A percentile compares a stretch with the other conserved stretches of the same genome.
phyloP scores from a whole-genome alignment of 176 grass and related monocot species.

The Luzula sylvatica region DNA sequence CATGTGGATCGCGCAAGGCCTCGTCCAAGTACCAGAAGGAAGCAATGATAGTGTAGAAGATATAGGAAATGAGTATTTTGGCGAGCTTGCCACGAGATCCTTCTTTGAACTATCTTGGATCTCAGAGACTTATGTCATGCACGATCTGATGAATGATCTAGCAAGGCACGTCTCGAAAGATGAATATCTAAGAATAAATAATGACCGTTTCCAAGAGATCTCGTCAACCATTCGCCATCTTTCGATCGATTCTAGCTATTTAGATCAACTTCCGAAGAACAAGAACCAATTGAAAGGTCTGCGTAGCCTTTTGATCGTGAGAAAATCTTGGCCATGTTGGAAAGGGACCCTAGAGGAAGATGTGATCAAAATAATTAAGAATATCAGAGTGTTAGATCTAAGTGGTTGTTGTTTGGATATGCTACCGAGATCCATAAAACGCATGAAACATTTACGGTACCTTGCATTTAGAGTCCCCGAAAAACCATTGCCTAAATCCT shows the following conservation, averaged over 20 bases:
- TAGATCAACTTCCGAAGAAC: background rate
- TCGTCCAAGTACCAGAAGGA: slow-evolving; percentile 11
- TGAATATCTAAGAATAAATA: slow-evolving; percentile 38
- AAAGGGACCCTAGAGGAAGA: slow-evolving; percentile 19
- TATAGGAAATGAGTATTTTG: slow-evolving; percentile 22
- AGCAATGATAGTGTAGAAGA: slow-evolving; percentile 24
- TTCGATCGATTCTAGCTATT: slow-evolving; percentile 14
- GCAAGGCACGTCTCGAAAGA: slow-evolving; percentile 37
- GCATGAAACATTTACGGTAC: slow-evolving; percentile 38
- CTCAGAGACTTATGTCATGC: slow-evolving; percentile 33
- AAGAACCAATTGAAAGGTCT: slow-evolving; percentile 18
- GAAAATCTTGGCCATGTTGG: slow-evolving; percentile 16
- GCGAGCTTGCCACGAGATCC: slow-evolving; percentile 43
- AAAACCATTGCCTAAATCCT: slow-evolving; percentile 11
- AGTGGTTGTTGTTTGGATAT: slow-evolving; percentile 24
- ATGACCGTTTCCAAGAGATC: slow-evolving; percentile 17
- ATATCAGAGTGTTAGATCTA: slow-evolving; percentile 40
- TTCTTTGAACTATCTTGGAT: slow-evolving; percentile 34
- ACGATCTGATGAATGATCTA: slow-evolving; percentile 51
- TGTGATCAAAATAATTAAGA: slow-evolving; percentile 33
- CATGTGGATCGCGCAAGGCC: slow-evolving; percentile 67
- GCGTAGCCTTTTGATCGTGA: slow-evolving; percentile 33
- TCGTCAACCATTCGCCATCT: slow-evolving; percentile 32
- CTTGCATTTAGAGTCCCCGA: slow-evolving; percentile 26
- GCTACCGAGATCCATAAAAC: slow-evolving; percentile 22